phyloP scores from a whole-genome alignment of 805 yeast genomes.

The Limtongia smithiae region DNA sequence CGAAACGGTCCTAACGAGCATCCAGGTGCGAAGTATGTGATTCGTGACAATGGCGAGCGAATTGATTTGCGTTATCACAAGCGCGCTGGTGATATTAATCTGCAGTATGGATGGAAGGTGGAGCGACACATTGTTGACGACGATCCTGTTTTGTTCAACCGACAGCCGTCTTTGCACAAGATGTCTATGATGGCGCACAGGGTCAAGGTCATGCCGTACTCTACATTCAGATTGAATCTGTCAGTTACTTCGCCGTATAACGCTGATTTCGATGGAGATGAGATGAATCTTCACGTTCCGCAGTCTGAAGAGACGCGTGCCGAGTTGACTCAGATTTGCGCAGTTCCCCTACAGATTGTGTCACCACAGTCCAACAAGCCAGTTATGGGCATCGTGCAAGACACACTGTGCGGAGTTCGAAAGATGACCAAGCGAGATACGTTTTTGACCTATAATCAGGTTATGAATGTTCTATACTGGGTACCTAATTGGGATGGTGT shows the following conservation, averaged over 20 bases:
- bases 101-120: conserved; percentile 98
- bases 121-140: conserved; percentile 97
- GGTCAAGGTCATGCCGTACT: conserved; percentile 97
- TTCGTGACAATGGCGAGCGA: conserved; percentile 98
- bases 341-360: conserved; percentile 96
- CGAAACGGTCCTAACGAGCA: conserved; percentile 99
- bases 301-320: conserved; percentile 98
- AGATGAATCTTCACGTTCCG: conserved; percentile 98
- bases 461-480: conserved; percentile 96
- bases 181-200: conserved; percentile 99
- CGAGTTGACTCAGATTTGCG: conserved; percentile 89
- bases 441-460: conserved; percentile 87
- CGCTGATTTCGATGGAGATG: conserved; percentile 99
- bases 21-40: conserved; percentile 98
- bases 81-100: conserved; percentile 95
- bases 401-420: conserved; percentile 94
- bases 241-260: conserved; percentile 99
- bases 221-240: conserved; percentile 92
- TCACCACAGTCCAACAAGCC: conserved; percentile 99
- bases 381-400: conserved; percentile 99
- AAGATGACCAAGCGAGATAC: conserved; percentile 89
- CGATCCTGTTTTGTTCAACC: conserved; percentile 96
- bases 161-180: conserved; percentile 98
- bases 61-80: conserved; percentile 95
- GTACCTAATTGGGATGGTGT: conserved; percentile 99